phyloP scores from a whole-genome alignment of 2,329 filamentous ascomycete species.

The Cladosporium phlei region DNA sequence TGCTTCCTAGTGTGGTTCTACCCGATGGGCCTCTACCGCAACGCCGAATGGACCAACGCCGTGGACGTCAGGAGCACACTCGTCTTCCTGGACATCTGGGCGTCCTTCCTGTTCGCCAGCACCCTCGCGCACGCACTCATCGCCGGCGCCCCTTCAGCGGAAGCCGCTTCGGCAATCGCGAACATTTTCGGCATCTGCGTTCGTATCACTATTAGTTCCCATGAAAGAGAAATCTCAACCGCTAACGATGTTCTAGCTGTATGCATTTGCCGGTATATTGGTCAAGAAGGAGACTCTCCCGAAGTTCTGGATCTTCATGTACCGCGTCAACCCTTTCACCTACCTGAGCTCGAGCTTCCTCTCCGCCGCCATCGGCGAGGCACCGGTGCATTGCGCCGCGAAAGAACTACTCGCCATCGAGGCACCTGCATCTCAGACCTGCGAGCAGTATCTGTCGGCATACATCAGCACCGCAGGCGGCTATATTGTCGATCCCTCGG shows the following conservation, averaged over 20 bases:
- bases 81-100: slow-evolving; percentile 58
- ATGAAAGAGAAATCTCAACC: too few relatives aligned
- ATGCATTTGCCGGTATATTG: slow-evolving; percentile 51
- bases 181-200: slow-evolving; percentile 33
- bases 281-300: slow-evolving; percentile 53
- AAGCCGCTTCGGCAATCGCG: slow-evolving; percentile 58
- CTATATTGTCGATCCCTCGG: slow-evolving; percentile 36
- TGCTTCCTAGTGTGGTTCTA: slow-evolving; percentile 62
- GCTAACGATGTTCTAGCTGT: too few relatives aligned
- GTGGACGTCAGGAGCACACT: slow-evolving; percentile 30
- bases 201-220: too few relatives aligned
- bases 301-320: slow-evolving; percentile 72
- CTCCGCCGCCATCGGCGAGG: slow-evolving; percentile 35
- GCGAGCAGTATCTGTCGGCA: slow-evolving; percentile 37
- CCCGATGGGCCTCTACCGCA: slow-evolving; percentile 32
- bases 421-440: slow-evolving; percentile 34
- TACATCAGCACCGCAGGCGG: slow-evolving; percentile 36
- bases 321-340: slow-evolving; percentile 59
- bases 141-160: slow-evolving; percentile 60
- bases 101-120: slow-evolving; percentile 65
- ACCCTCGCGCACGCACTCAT: slow-evolving; percentile 69
- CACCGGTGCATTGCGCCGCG: slow-evolving; percentile 42
- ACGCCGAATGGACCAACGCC: slow-evolving; percentile 50
- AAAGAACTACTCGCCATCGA: slow-evolving; percentile 37
- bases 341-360: slow-evolving; percentile 47